Evolutionary conservation across 2,329 filamentous ascomycete genomes (phyloP).

Genomic region (Aspergillus clavatus): DNA sequence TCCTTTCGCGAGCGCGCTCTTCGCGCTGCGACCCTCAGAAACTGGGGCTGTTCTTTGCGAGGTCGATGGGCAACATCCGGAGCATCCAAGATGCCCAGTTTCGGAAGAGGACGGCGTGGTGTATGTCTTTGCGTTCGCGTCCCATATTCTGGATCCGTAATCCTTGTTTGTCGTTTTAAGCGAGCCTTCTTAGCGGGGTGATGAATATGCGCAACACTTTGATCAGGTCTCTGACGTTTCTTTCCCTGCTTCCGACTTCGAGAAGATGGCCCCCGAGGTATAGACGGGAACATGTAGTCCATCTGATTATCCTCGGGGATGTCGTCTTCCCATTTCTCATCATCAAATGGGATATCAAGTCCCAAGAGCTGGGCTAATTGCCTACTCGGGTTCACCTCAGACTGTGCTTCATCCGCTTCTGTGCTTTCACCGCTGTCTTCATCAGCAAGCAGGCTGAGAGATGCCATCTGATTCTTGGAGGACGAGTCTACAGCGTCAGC

Average conservation of each 20-base stretch:
- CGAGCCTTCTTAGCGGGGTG: constrained; percentile 20
- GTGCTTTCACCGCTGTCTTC: constrained; percentile 23
- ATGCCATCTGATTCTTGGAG: constrained; percentile 10
- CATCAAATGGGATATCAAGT: constrained; percentile 19
- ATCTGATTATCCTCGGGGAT: constrained; percentile 41
- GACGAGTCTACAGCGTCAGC: constrained; percentile 12
- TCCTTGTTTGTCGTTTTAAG: constrained; percentile 30
- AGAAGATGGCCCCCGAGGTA: constrained; percentile 18
- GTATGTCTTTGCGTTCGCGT: constrained; percentile 19
- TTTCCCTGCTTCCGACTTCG: constrained; percentile 15
- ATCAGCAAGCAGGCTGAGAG: constrained; percentile 22
- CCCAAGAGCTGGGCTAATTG: constrained; percentile 15
- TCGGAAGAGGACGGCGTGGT: constrained; percentile 21
- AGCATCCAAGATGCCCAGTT: constrained; percentile 51
- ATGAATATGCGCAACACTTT: constrained; percentile 2
- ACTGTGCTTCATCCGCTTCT: background rate
- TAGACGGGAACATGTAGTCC: constrained; percentile 37
- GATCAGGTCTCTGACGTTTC: constrained; percentile 14
- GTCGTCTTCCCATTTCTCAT: constrained; percentile 26
- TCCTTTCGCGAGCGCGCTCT: constrained; percentile 46
- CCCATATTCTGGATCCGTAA: constrained; percentile 31
- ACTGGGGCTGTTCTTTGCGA: constrained; percentile 43
- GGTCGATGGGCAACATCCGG: constrained; percentile 28
- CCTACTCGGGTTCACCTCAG: constrained; percentile 8
- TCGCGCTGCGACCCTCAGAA: constrained; percentile 53